Evolutionary conservation across 495 filamentous ascomycete genomes (phyloP).

Genomic region (Podospora didyma): DNA sequence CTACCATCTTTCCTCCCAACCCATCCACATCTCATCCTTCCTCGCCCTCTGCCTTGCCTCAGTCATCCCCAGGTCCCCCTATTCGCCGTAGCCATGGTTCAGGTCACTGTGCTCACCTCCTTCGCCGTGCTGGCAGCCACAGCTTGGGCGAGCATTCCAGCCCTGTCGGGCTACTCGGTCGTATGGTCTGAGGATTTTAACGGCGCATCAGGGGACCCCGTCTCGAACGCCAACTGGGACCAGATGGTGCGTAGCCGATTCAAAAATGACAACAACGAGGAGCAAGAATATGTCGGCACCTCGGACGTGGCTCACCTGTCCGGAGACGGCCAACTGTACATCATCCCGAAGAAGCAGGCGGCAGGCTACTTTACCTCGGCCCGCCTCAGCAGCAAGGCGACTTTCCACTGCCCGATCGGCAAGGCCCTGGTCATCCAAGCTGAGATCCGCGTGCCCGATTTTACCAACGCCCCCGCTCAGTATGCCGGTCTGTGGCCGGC

Average conservation of each 20-base stretch:
- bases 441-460: background rate
- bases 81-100: too few relatives aligned
- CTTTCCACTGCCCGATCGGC: background rate
- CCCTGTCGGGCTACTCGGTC: background rate
- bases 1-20: too few relatives aligned
- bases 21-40: too few relatives aligned
- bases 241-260: background rate
- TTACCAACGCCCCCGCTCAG: background rate
- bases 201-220: background rate
- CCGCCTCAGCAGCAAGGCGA: background rate
- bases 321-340: background rate
- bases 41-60: too few relatives aligned
- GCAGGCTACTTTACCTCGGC: background rate
- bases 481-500: background rate
- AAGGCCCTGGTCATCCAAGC: background rate
- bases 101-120: too few relatives aligned
- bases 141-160: too few relatives aligned
- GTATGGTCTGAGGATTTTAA: background rate
- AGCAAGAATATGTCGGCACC: background rate
- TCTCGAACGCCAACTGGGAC: background rate
- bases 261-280: background rate
- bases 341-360: background rate
- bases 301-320: background rate
- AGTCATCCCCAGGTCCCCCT: too few relatives aligned
- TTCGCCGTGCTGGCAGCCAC: too few relatives aligned